Conservation (phyloP, 768 basidiomycete genomes). For the Phylloporus scabripes region DNA sequence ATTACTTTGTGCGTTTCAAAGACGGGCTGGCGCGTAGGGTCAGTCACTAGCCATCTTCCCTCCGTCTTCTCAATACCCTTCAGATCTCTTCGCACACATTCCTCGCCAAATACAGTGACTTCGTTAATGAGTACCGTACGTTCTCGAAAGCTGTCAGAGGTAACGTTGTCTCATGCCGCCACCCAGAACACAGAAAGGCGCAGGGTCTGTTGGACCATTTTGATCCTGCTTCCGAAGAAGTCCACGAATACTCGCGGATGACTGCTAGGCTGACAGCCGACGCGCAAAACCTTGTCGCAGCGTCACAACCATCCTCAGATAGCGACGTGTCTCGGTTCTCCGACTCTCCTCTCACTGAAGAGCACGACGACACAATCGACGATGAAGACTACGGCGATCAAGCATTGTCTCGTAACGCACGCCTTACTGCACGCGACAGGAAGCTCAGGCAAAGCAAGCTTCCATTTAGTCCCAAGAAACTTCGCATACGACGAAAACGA, state of each 20-base stretch:
- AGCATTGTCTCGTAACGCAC: conserved; percentile 12
- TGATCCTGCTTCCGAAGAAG: conserved; percentile 49
- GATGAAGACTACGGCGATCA: conserved; percentile 8
- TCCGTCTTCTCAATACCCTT: conserved; percentile 3
- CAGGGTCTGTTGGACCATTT: conserved; percentile 45
- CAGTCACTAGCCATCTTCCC: conserved; percentile 12
- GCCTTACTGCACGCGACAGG: conserved; percentile 5
- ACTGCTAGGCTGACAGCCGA: conserved; percentile 33
- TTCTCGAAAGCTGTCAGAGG: conserved; percentile 2
- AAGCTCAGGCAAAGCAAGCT: conserved; percentile 31
- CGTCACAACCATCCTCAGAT: conserved; percentile 5
- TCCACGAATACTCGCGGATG: conserved; percentile 58
- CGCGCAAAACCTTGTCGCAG: conserved; percentile 1
- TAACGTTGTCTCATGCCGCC: conserved; percentile 8
- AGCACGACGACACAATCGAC: conserved; percentile 17
- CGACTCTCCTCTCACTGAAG: conserved; percentile 26
- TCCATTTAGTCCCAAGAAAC: conserved; percentile 67
- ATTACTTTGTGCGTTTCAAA: conserved; percentile 56
- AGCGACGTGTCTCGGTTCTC: conserved; percentile 11
- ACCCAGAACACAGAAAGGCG: conserved; percentile 41
- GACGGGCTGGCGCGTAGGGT: conserved; percentile 60
- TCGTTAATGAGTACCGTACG: conserved; percentile 57
- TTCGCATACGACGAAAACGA: conserved; percentile 29
- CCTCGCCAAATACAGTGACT: conserved; percentile 32
- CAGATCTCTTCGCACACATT: conserved; percentile 45